Evolutionary conservation across 495 filamentous ascomycete species (phyloP), one percentile per base, ranked within the genome.

Genomic region (Jackrogersella minutella): DNA sequence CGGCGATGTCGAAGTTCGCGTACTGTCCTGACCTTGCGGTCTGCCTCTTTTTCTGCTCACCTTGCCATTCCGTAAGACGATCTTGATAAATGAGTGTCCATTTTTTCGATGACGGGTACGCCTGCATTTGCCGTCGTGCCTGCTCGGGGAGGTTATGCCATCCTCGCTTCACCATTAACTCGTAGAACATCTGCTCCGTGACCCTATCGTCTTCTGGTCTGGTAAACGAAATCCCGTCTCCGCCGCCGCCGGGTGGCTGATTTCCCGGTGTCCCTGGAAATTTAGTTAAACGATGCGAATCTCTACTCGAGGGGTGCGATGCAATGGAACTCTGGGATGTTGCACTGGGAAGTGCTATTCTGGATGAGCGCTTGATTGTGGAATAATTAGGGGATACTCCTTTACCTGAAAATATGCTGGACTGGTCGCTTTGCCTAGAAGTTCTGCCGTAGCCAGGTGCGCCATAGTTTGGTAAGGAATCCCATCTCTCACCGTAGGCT

Each of bases 11-110:
- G 68, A 82, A 68, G 22, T 74, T 80, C 44, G 73, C 73, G 40
- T 87, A 87, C 51, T 88, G 82, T 19, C 86, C 87, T 62, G 90
- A 85, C 56, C 87, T 86, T 19, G 90, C 87, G 60, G 88, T 89
- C 60, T 87, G 85, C 58, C 88, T 78, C 67, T 93, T 88, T 78
- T 94, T 97, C 79, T 97, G 91, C 70, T 97, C 94, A 17, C 92
- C 91, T 81, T 99, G 93, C 80, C 88, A 88, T 79, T 98, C 96
- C 1, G 93, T 90, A 72, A 98, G 80, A 33, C 92, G 89, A 79
- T 99, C 95, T 74, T 99, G 94, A 74, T 97, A 89, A 49, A 99
- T 92, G 61, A 99, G 82, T 1, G 92, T 96, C 95, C 95, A 99
- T 80, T 99, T 99, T 80, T 98, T 98, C 41, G 86, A 85, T 22